phyloP scores from a whole-genome alignment of 257 asterid genomes.

The Gardenia jasminoides region DNA sequence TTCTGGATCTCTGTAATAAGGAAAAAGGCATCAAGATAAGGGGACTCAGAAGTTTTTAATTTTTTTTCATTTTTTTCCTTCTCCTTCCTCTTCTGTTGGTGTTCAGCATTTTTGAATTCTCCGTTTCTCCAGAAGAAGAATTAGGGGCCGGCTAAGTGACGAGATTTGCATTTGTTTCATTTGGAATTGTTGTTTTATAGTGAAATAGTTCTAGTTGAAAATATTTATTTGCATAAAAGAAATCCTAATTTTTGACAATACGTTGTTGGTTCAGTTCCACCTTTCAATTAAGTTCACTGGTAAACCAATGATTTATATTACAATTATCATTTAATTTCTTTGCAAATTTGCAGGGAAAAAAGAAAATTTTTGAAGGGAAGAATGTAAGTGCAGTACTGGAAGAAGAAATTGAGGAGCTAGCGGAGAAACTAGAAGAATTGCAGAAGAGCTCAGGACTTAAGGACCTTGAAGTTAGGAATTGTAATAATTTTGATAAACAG shows the following conservation, averaged over 20 bases:
- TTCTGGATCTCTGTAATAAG: background rate
- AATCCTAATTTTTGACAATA: background rate
- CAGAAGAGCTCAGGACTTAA: conserved; percentile 39
- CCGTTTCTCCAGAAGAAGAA: background rate
- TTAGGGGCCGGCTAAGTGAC: background rate
- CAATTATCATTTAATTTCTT: background rate
- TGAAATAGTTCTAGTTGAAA: background rate
- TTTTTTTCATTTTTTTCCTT: no score
- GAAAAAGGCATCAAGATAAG: background rate
- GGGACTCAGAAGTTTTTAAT: background rate
- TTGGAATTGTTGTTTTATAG: background rate
- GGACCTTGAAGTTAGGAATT: conserved; percentile 28
- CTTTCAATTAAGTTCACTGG: background rate
- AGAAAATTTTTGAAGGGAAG: conserved; percentile 60
- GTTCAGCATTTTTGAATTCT: background rate
- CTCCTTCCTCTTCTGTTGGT: no score
- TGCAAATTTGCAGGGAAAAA: conserved; percentile 51
- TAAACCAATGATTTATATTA: background rate
- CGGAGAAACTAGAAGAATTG: conserved; percentile 50
- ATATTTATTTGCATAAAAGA: background rate
- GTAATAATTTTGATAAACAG: conserved; percentile 62
- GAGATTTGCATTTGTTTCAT: background rate
- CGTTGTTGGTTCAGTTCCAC: background rate
- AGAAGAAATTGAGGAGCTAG: conserved; percentile 68
- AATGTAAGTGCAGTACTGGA: conserved; percentile 45